phyloP scores from a whole-genome alignment of 352 stramenopile species.

The Pythium scleroteichum region DNA sequence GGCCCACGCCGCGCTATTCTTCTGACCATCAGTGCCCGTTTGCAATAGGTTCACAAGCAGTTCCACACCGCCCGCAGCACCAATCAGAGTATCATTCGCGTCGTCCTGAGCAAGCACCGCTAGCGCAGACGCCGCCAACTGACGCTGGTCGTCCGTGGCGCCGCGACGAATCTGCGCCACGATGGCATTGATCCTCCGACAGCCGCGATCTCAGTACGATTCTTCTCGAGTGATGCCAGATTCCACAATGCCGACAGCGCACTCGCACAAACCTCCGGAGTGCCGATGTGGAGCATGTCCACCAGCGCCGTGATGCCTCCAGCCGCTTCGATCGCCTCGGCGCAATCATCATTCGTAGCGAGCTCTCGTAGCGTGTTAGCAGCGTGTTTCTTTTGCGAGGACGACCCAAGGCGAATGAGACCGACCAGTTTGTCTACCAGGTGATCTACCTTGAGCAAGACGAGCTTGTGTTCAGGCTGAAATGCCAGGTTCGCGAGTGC shows the following conservation, averaged over 20 bases:
- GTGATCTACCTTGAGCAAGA: neutral
- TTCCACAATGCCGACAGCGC: slow-evolving; percentile 17
- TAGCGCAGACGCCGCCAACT: slow-evolving; percentile 12
- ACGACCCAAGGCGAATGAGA: neutral
- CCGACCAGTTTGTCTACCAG: neutral
- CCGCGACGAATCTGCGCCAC: slow-evolving; percentile 11
- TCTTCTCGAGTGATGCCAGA: slow-evolving; percentile 10
- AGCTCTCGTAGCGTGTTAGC: slow-evolving; percentile 8
- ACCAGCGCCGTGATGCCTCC: slow-evolving; percentile 11
- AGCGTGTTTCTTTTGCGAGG: slow-evolving; percentile 13
- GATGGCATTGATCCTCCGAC: slow-evolving; percentile 14
- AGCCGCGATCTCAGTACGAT: slow-evolving; percentile 15
- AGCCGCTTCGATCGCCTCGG: neutral
- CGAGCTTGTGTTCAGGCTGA: slow-evolving; percentile 13
- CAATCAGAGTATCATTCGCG: slow-evolving; percentile 15
- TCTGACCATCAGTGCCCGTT: slow-evolving; percentile 10
- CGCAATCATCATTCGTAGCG: slow-evolving; percentile 8
- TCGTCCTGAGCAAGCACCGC: slow-evolving; percentile 19
- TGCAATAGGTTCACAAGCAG: slow-evolving; percentile 7
- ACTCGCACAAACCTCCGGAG: slow-evolving; percentile 1
- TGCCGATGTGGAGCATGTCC: slow-evolving; percentile 14
- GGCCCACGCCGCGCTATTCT: slow-evolving; percentile 19
- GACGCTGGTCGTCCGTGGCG: slow-evolving; percentile 14
- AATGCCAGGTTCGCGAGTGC: slow-evolving; percentile 12
- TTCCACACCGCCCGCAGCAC: slow-evolving; percentile 8